Percentiles rank a stretch among this genome's conserved stretches.
phyloP scores from a whole-genome alignment of 305 asterid species.

The Rubia peregrina region DNA sequence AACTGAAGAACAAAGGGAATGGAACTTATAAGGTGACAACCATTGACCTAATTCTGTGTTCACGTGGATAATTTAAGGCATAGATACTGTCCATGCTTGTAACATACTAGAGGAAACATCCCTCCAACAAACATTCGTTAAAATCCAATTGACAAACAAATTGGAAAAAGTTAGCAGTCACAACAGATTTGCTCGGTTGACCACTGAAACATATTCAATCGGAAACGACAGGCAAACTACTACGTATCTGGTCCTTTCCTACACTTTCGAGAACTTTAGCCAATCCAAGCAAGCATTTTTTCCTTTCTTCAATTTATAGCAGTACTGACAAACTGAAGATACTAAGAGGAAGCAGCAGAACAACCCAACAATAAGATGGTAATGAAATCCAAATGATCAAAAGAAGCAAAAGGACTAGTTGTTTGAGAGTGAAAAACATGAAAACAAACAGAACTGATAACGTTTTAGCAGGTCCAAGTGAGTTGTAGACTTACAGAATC shows the following conservation, averaged over 20 bases:
- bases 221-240: neutral
- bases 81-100: neutral
- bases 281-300: neutral
- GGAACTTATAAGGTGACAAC: neutral
- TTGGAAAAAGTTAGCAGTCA: neutral
- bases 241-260: neutral
- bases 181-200: neutral
- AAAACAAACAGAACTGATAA: neutral
- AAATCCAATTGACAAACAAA: neutral
- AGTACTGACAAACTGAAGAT: neutral
- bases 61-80: neutral
- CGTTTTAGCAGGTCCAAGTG: conserved; percentile 1
- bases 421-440: neutral
- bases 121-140: neutral
- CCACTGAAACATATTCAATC: neutral
- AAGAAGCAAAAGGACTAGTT: neutral
- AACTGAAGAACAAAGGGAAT: neutral
- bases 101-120: neutral
- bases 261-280: neutral
- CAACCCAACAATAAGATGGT: neutral
- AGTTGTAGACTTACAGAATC: conserved; percentile 39
- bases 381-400: neutral
- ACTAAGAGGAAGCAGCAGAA: neutral
- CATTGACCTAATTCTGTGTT: neutral
- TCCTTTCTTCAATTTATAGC: neutral